Conservation (phyloP, 1,139 yeast species). For the Nadsonia commutata region DNA sequence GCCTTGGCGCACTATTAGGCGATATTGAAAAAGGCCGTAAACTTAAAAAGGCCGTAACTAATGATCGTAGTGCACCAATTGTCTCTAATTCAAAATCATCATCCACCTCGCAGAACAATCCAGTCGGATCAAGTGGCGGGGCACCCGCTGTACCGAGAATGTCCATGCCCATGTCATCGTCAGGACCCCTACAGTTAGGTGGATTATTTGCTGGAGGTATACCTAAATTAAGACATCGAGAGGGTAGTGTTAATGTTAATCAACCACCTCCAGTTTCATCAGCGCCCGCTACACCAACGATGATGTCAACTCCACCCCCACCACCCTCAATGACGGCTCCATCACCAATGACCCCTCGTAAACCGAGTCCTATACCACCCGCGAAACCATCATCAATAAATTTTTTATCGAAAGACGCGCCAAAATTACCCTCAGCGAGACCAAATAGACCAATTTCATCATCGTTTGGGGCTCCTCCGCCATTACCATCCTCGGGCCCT, state of each 20-base stretch:
- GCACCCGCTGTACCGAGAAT: background rate
- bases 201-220: conserved; percentile 78
- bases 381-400: no score
- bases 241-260: conserved; percentile 29
- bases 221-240: conserved; percentile 56
- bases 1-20: conserved; percentile 74
- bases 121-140: background rate
- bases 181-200: conserved; percentile 45
- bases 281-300: background rate
- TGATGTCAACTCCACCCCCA: background rate
- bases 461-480: no score
- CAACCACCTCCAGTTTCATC: conserved; percentile 14
- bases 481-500: no score
- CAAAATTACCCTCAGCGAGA: no score
- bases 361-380: no score
- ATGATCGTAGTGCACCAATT: conserved; percentile 42
- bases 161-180: conserved; percentile 10
- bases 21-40: conserved; percentile 71
- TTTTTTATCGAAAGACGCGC: no score
- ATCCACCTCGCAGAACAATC: background rate
- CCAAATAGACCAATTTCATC: no score
- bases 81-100: no score
- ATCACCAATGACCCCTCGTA: conserved; percentile 12
- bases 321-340: background rate
- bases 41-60: conserved; percentile 63